Conservation (phyloP, 768 basidiomycete species). For the Macrolepiota dolichaula region DNA sequence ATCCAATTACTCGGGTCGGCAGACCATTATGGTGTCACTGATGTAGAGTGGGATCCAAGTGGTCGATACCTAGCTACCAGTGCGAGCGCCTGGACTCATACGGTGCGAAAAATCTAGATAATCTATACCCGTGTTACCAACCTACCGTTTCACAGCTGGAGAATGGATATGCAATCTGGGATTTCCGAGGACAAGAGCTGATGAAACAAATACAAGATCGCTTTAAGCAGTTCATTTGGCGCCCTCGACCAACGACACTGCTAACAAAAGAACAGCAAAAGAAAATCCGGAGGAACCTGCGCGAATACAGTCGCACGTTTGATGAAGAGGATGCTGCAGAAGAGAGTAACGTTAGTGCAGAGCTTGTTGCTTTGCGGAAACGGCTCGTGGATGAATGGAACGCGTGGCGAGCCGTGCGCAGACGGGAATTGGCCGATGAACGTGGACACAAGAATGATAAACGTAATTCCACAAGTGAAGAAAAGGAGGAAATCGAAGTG, state of each 20-base stretch:
- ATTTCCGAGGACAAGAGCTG: conserved; percentile 97
- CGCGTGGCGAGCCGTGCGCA: conserved; percentile 82
- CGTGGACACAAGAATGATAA: conserved; percentile 28
- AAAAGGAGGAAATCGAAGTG: conserved; percentile 88
- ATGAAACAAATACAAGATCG: conserved; percentile 84
- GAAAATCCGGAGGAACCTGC: conserved; percentile 81
- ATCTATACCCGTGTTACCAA: neutral
- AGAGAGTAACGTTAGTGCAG: conserved; percentile 91
- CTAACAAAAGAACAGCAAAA: conserved; percentile 87
- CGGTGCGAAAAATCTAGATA: conserved; percentile 42
- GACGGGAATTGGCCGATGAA: conserved; percentile 61
- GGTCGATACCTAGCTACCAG: conserved; percentile 91
- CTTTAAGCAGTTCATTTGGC: conserved; percentile 99
- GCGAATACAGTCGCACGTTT: conserved; percentile 87
- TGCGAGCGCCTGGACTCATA: conserved; percentile 93
- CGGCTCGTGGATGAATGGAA: conserved; percentile 98
- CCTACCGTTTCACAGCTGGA: conserved; percentile 62
- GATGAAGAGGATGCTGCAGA: conserved; percentile 97
- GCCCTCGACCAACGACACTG: conserved; percentile 88
- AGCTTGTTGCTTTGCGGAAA: conserved; percentile 85
- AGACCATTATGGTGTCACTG: conserved; percentile 97
- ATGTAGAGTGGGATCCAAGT: conserved; percentile 97
- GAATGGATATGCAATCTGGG: conserved; percentile 95
- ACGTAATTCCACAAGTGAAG: conserved; percentile 39
- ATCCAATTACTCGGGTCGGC: conserved; percentile 83